Conservation (phyloP, 176 grass and related monocot species). For the Bothriochloa decipiens region DNA sequence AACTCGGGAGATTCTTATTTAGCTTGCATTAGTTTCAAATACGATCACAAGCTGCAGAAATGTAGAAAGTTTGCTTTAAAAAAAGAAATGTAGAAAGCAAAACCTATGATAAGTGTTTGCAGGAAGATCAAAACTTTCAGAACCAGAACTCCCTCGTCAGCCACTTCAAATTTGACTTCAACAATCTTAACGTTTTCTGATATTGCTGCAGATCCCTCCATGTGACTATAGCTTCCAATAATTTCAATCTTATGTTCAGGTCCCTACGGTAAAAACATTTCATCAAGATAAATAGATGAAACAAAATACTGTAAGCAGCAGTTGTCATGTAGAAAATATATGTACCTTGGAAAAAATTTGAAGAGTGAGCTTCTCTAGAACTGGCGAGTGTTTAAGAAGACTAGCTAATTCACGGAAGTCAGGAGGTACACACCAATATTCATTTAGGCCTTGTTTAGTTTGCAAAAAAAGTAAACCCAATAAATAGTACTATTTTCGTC, state of each 20-base stretch:
- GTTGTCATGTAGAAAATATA: neutral
- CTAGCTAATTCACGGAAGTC: conserved; percentile 14
- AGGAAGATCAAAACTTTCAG: conserved; percentile 1
- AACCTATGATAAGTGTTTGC: conserved; percentile 1
- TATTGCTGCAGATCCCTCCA: neutral
- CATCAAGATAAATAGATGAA: neutral
- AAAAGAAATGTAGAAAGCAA: neutral
- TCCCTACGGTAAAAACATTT: neutral
- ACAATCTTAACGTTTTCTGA: neutral
- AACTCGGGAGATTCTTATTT: neutral
- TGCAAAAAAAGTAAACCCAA: too few species aligned
- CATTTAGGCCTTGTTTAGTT: too few species aligned
- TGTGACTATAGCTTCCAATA: neutral
- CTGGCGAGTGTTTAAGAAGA: conserved; percentile 30
- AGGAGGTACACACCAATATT: conserved; percentile 1
- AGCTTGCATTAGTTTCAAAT: neutral
- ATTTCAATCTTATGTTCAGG: neutral
- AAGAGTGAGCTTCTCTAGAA: conserved; percentile 40
- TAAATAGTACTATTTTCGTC: too few species aligned
- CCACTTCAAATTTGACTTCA: conserved; percentile 2
- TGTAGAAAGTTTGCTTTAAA: too few species aligned
- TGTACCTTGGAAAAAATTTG: conserved; percentile 8
- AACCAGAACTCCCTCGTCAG: neutral
- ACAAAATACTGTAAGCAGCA: neutral
- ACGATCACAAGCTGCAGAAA: neutral